Evolutionary conservation across 768 basidiomycete species (phyloP).

Genomic region (Flagelloscypha sp.): DNA sequence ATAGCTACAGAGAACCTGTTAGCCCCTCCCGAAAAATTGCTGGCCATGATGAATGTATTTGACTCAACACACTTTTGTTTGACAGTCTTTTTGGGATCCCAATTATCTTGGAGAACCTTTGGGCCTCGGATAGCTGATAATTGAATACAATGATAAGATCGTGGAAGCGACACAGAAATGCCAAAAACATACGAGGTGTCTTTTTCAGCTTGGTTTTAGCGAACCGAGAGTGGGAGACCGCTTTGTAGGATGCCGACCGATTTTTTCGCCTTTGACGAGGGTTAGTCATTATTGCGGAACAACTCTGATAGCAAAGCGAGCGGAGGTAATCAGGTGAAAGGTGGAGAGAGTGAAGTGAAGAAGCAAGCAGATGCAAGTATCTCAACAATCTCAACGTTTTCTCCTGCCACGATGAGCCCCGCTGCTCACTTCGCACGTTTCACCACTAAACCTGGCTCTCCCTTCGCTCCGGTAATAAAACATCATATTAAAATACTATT

Average conservation of each 20-base stretch:
- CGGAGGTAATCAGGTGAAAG: too few species aligned
- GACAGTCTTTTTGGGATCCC: slow-evolving; percentile 84
- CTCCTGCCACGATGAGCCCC: too few species aligned
- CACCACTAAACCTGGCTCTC: too few species aligned
- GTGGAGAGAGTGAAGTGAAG: too few species aligned
- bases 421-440: too few species aligned
- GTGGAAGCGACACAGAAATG: slow-evolving; percentile 1
- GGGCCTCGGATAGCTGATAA: slow-evolving; percentile 70
- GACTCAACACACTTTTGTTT: slow-evolving; percentile 90
- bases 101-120: slow-evolving; percentile 70
- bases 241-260: slow-evolving; percentile 65
- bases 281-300: slow-evolving; percentile 68
- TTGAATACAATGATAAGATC: slow-evolving; percentile 1
- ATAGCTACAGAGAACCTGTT: slow-evolving; percentile 42
- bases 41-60: slow-evolving; percentile 1
- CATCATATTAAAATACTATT: too few species aligned
- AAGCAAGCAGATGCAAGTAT: too few species aligned
- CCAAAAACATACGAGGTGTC: slow-evolving; percentile 56
- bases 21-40: neutral
- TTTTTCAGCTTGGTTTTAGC: slow-evolving; percentile 74
- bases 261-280: slow-evolving; percentile 87
- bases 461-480: too few species aligned
- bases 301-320: too few species aligned
- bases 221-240: slow-evolving; percentile 65
- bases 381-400: too few species aligned